These are phyloP conservation scores for Avena sativa DNA, from an alignment of 176 grass and related monocot species.

Conservation along the genomic window DNA sequence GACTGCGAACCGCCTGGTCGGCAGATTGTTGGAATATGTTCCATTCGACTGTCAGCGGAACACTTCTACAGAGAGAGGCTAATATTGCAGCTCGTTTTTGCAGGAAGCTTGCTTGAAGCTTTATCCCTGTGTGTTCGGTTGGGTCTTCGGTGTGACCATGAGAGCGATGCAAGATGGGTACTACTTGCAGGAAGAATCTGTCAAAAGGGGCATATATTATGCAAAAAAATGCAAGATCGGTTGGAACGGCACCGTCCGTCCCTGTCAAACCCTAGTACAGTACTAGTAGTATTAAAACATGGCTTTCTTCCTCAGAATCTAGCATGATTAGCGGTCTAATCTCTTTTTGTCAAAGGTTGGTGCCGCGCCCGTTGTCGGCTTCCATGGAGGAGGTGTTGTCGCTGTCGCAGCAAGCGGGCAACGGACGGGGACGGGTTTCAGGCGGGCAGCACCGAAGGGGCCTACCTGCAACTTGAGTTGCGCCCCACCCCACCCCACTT, in stretches of 20 bases:
- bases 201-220: not conserved
- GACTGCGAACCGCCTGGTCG: not conserved
- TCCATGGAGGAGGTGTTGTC: conserved; percentile 7
- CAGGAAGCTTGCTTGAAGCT: no score
- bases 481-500: not conserved
- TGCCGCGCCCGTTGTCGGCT: not conserved
- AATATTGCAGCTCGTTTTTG: no score
- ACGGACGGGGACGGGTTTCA: not conserved
- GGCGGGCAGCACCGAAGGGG: not conserved
- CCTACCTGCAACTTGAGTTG: conserved; percentile 10
- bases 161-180: not conserved
- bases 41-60: not conserved
- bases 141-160: not conserved
- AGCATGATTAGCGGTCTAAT: conserved; percentile 14
- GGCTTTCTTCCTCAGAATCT: not conserved
- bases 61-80: no score
- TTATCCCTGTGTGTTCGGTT: no score
- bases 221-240: not conserved
- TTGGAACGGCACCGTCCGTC: conserved; percentile 3
- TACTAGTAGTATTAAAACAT: not conserved
- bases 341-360: conserved; percentile 16
- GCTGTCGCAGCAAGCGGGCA: conserved; percentile 1
- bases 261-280: not conserved
- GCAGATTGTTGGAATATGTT: conserved; percentile 9
- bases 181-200: not conserved